These are phyloP conservation scores for Wickerhamiella australiensis DNA, from an alignment of 805 yeast species.

Conservation along the genomic window DNA sequence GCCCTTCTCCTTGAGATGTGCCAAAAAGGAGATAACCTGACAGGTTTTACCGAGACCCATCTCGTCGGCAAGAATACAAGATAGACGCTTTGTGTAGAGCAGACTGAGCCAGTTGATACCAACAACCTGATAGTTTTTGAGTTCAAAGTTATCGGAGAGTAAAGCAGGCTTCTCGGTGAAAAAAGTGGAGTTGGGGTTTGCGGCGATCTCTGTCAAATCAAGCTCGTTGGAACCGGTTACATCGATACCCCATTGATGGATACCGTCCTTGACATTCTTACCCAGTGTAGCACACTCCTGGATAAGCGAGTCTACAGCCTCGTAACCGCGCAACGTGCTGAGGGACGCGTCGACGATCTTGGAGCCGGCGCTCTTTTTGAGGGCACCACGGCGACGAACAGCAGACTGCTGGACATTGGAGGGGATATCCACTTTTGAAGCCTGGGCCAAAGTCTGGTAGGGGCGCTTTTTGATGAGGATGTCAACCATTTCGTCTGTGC, in stretches of 20 bases:
- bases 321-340: slow-evolving; percentile 69
- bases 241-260: slow-evolving; percentile 80
- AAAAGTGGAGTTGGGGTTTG: slow-evolving; percentile 25
- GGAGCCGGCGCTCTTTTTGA: slow-evolving; percentile 54
- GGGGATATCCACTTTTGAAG: slow-evolving; percentile 48
- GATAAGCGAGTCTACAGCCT: slow-evolving; percentile 88
- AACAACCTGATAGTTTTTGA: slow-evolving; percentile 90
- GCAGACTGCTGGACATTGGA: slow-evolving; percentile 22
- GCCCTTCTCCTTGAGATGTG: slow-evolving; percentile 64
- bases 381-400: slow-evolving; percentile 31
- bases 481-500: slow-evolving; percentile 54
- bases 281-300: slow-evolving; percentile 74
- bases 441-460: slow-evolving; percentile 43
- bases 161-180: slow-evolving; percentile 62
- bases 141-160: slow-evolving; percentile 47
- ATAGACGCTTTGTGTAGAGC: slow-evolving; percentile 61
- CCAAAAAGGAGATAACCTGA: slow-evolving; percentile 86
- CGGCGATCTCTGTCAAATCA: slow-evolving; percentile 43
- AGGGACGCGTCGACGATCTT: slow-evolving; percentile 59
- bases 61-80: slow-evolving; percentile 95
- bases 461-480: slow-evolving; percentile 60
- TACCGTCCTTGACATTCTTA: slow-evolving; percentile 52
- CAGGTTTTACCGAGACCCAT: slow-evolving; percentile 96
- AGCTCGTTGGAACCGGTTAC: slow-evolving; percentile 49
- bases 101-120: slow-evolving; percentile 89